Percentiles rank a stretch among this genome's conserved stretches.
phyloP scores from a whole-genome alignment of 2,329 filamentous ascomycete genomes.

The Boeremia lycopersici region DNA sequence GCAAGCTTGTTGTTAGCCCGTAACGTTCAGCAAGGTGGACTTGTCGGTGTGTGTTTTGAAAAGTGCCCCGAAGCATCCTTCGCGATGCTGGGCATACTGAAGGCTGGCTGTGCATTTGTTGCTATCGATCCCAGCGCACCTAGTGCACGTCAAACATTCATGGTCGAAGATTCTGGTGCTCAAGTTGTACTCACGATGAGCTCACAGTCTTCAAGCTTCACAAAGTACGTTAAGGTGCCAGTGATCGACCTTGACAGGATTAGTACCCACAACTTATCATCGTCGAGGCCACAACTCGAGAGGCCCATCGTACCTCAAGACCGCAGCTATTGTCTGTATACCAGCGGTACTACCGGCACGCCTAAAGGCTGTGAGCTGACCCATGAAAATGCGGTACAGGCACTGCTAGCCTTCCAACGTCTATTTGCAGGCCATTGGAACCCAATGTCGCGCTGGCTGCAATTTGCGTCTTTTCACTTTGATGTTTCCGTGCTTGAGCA shows the following conservation, averaged over 20 bases:
- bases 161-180: constrained; percentile 74
- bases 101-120: constrained; percentile 80
- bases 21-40: constrained; percentile 60
- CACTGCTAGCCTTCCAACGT: constrained; percentile 82
- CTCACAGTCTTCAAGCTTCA: constrained; percentile 50
- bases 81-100: constrained; percentile 79
- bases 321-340: constrained; percentile 84
- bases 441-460: constrained; percentile 76
- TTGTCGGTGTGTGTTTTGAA: constrained; percentile 80
- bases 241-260: constrained; percentile 56
- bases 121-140: constrained; percentile 80
- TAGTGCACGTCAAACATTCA: constrained; percentile 74
- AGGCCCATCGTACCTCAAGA: constrained; percentile 54
- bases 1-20: constrained; percentile 66
- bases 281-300: constrained; percentile 37
- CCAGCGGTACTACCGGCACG: constrained; percentile 83
- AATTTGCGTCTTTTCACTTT: constrained; percentile 94
- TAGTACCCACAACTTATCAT: constrained; percentile 42
- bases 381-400: constrained; percentile 86
- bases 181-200: constrained; percentile 66
- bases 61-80: constrained; percentile 87
- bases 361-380: constrained; percentile 89
- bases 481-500: constrained; percentile 93
- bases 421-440: constrained; percentile 80
- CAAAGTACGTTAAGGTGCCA: constrained; percentile 38